These are phyloP conservation scores for Odontarrhena argentea DNA, from an alignment of 345 rosid genomes.

Conservation along the genomic window DNA sequence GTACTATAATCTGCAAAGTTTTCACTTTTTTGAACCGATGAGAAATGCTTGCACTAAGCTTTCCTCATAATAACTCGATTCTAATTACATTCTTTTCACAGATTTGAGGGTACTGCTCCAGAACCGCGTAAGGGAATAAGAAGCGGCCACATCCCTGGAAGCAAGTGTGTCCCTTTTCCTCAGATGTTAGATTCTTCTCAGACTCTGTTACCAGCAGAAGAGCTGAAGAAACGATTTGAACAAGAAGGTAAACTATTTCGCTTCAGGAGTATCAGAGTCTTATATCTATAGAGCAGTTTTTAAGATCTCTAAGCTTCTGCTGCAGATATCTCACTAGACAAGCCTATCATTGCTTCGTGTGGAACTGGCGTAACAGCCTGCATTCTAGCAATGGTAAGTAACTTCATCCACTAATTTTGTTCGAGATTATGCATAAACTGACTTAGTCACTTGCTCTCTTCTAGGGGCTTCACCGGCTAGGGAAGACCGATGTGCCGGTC, in stretches of 20 bases:
- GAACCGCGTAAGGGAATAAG: slow-evolving; percentile 94
- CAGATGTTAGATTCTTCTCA: slow-evolving; percentile 89
- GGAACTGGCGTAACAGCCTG: slow-evolving; percentile 97
- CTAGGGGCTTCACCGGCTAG: slow-evolving; percentile 90
- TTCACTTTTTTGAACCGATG: slow-evolving; percentile 14
- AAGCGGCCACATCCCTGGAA: slow-evolving; percentile 95
- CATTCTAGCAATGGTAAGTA: slow-evolving; percentile 78
- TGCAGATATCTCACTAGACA: slow-evolving; percentile 80
- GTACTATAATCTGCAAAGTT: slow-evolving; percentile 42
- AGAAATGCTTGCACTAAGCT: slow-evolving; percentile 10
- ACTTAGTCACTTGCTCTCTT: slow-evolving; percentile 20
- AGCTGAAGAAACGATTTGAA: slow-evolving; percentile 79
- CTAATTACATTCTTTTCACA: slow-evolving; percentile 34
- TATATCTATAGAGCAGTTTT: background rate
- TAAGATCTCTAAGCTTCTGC: slow-evolving; percentile 11
- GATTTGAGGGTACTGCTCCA: slow-evolving; percentile 90
- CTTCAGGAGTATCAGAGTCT: background rate
- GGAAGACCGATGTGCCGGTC: slow-evolving; percentile 76
- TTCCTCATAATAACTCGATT: background rate
- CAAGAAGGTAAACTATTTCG: slow-evolving; percentile 62
- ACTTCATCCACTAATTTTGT: background rate
- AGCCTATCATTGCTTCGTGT: slow-evolving; percentile 72
- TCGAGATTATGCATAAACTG: slow-evolving; percentile 10
- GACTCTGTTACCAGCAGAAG: slow-evolving; percentile 72
- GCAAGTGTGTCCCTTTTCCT: slow-evolving; percentile 91